A percentile compares a stretch with the other conserved stretches of the same genome.
These are phyloP conservation scores for Blastobotrys parvus DNA, from an alignment of 805 yeast genomes.

Conservation along the genomic window DNA sequence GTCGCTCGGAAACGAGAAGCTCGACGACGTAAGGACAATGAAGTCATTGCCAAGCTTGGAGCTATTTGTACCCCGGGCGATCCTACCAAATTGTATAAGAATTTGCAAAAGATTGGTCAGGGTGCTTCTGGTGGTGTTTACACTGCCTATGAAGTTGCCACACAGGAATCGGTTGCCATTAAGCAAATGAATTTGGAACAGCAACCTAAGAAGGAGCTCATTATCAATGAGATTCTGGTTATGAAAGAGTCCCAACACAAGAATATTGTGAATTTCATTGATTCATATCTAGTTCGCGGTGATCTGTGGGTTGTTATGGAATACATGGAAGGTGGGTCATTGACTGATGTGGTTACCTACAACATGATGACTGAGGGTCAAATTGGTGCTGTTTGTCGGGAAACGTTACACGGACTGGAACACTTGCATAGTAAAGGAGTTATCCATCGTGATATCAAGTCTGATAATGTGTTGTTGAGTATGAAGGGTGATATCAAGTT, in stretches of 20 bases:
- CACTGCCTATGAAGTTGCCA: conserved; percentile 57
- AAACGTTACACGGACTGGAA: conserved; percentile 76
- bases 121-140: conserved; percentile 97
- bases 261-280: conserved; percentile 90
- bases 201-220: conserved; percentile 91
- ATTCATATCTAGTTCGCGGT: conserved; percentile 69
- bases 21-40: conserved; percentile 61
- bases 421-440: conserved; percentile 89
- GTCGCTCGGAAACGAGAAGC: conserved; percentile 55
- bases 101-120: conserved; percentile 60
- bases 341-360: conserved; percentile 92
- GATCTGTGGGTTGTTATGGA: conserved; percentile 99
- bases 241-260: conserved; percentile 95
- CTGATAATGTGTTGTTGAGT: conserved; percentile 84
- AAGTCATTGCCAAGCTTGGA: conserved; percentile 59
- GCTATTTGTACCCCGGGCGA: conserved; percentile 80
- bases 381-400: conserved; percentile 90
- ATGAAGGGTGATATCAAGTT: conserved; percentile 79
- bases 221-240: conserved; percentile 90
- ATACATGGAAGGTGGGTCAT: conserved; percentile 97
- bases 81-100: conserved; percentile 62
- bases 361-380: conserved; percentile 86
- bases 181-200: conserved; percentile 89
- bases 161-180: conserved; percentile 75
- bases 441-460: conserved; percentile 91